Conservation (phyloP, 169 alveolate species). For the Blepharisma undulans region DNA sequence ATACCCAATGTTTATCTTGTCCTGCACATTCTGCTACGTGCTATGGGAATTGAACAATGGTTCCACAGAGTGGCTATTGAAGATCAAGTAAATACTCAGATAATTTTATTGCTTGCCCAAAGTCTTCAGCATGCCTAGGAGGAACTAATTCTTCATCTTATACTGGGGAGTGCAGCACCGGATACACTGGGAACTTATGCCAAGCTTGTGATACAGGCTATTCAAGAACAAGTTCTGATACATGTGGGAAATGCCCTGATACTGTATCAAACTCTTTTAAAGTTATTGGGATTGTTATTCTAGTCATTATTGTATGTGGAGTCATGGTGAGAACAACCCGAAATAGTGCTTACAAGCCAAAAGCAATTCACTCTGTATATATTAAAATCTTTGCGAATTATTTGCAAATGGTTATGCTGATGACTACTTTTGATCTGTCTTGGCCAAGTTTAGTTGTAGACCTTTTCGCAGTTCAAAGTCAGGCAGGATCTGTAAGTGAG, state of each 20-base stretch:
- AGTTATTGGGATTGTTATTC: background rate
- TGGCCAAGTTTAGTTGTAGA: slow-evolving; percentile 53
- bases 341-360: slow-evolving; percentile 18
- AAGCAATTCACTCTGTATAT: slow-evolving; percentile 25
- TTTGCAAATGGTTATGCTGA: slow-evolving; percentile 47
- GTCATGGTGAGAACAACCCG: slow-evolving; percentile 36
- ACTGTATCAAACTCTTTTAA: background rate
- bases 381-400: slow-evolving; percentile 42
- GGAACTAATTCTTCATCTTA: slow-evolving; percentile 10
- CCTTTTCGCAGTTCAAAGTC: slow-evolving; percentile 34
- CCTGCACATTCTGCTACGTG: slow-evolving; percentile 36
- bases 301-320: slow-evolving; percentile 23
- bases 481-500: slow-evolving; percentile 44
- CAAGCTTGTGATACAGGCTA: slow-evolving; percentile 47
- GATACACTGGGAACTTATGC: slow-evolving; percentile 60
- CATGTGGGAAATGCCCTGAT: slow-evolving; percentile 61
- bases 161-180: slow-evolving; percentile 50
- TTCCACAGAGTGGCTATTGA: slow-evolving; percentile 65
- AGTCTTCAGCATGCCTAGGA: slow-evolving; percentile 53
- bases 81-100: slow-evolving; percentile 46
- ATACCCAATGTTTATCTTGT: background rate
- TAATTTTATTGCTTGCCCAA: slow-evolving; percentile 51
- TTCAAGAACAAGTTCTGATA: slow-evolving; percentile 30
- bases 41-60: slow-evolving; percentile 38
- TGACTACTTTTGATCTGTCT: slow-evolving; percentile 51